phyloP scores from a whole-genome alignment of 2,329 filamentous ascomycete genomes.

The Beauveria asiatica region DNA sequence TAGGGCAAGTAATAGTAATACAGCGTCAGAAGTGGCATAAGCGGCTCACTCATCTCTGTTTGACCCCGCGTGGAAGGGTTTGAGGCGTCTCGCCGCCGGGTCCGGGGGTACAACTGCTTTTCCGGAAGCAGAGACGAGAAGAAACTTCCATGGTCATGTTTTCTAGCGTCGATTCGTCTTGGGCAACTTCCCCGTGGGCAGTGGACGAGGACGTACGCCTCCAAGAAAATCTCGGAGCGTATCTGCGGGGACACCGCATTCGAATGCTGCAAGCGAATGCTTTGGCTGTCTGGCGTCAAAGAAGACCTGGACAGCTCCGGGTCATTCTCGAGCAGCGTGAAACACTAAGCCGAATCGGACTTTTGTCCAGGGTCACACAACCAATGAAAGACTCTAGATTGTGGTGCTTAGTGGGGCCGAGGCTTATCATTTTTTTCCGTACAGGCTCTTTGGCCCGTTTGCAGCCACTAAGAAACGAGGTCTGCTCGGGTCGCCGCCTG shows the following conservation, averaged over 20 bases:
- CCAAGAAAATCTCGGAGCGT: not conserved
- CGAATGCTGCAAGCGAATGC: not conserved
- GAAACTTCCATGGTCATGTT: not conserved
- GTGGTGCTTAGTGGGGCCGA: not conserved
- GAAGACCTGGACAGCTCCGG: conserved; percentile 6
- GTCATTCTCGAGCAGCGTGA: conserved; percentile 8
- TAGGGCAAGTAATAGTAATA: conserved; percentile 3
- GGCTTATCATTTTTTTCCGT: not conserved
- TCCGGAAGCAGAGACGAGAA: not conserved
- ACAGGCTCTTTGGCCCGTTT: not conserved
- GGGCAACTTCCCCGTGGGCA: not conserved
- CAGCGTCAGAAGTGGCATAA: conserved; percentile 7
- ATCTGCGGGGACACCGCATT: not conserved
- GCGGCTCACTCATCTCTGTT: conserved; percentile 1
- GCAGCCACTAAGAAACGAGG: not conserved
- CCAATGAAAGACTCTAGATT: not conserved
- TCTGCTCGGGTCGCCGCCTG: not conserved
- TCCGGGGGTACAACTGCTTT: not conserved
- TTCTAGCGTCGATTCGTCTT: conserved; percentile 1
- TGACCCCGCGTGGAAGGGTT: not conserved
- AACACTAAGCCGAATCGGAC: conserved; percentile 4
- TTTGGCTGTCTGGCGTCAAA: not conserved
- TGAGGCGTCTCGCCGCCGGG: not conserved
- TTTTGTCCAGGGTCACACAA: not conserved
- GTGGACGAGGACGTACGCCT: not conserved